Evolutionary conservation across 2,329 filamentous ascomycete genomes (phyloP), one percentile per base, ranked within the genome.

Genomic region (Pseudogymnoascus sp.): DNA sequence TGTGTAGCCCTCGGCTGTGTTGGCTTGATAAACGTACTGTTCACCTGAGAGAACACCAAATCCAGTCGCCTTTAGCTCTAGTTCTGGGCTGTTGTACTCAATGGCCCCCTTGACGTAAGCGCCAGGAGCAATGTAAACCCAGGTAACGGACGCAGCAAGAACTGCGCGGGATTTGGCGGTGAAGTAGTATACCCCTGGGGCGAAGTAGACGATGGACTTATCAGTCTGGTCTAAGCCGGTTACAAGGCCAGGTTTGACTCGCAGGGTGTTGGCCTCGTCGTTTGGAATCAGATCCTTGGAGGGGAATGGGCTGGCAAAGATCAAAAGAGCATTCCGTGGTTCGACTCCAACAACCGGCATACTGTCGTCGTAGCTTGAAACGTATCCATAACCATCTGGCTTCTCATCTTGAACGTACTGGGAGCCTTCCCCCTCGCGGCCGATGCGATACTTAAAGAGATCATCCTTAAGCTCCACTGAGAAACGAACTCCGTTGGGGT

Each of bases 51-150:
- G 67, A 7, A 76, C 73, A 10, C 74, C 75, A 64, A 70, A 68
- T 1, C 75, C 75, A 4, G 73, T 73, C 12, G 75, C 73, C 8
- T 70, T 66, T 44, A 76, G 65, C 47, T 70, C 63, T 2, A 66
- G 38, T 1, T 35, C 37, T 12, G 65, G 68, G 6, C 67, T 70
- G 16, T 62, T 64, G 66, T 71, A 76, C 64, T 76, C 62, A 28
- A 76, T 66, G 0, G 74, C 75, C 0, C 73, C 75, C 64, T 76
- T 76, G 63, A 76, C 71, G 61, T 75, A 76, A 10, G 75, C 72
- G 0, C 75, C 75, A 21, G 67, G 70, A 7, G 64, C 66, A 47
- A 73, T 72, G 62, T 70, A 70, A 16, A 72, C 64, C 2, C 64
- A 67, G 3, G 61, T 61, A 16, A 67, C 66, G 11, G 23, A 63